These are phyloP conservation scores for Coemansia erecta DNA, from an alignment of 192 early-diverging fungal species.

Conservation along the genomic window DNA sequence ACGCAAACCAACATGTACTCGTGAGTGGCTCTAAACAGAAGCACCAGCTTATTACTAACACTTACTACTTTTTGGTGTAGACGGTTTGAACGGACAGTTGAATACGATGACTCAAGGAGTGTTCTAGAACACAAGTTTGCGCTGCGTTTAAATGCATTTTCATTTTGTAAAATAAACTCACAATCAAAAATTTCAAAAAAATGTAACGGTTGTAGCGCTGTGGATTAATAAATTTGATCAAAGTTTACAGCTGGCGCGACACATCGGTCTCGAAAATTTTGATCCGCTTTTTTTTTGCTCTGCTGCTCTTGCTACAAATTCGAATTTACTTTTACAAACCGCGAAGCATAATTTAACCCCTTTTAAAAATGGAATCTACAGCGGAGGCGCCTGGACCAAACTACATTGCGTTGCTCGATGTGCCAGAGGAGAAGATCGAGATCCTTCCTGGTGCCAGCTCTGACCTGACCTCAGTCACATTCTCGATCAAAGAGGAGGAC, in stretches of 20 bases:
- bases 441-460: slow-evolving; percentile 57
- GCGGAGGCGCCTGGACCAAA: neutral
- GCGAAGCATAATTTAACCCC: neutral
- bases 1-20: neutral
- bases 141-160: no score
- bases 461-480: slow-evolving; percentile 81
- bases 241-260: no score
- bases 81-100: no score
- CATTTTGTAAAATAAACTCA: no score
- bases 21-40: neutral
- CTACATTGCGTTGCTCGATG: slow-evolving; percentile 43
- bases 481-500: slow-evolving; percentile 89
- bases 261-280: neutral
- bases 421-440: slow-evolving; percentile 40
- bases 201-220: no score
- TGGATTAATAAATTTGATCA: no score
- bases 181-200: no score
- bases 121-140: no score
- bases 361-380: slow-evolving; percentile 4
- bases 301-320: neutral
- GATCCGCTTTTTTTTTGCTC: neutral
- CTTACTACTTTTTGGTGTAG: neutral
- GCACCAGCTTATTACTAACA: neutral
- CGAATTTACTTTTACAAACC: neutral
- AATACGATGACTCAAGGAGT: no score